Conservation (phyloP, 768 basidiomycete genomes). For the Boletus reticuloceps region DNA sequence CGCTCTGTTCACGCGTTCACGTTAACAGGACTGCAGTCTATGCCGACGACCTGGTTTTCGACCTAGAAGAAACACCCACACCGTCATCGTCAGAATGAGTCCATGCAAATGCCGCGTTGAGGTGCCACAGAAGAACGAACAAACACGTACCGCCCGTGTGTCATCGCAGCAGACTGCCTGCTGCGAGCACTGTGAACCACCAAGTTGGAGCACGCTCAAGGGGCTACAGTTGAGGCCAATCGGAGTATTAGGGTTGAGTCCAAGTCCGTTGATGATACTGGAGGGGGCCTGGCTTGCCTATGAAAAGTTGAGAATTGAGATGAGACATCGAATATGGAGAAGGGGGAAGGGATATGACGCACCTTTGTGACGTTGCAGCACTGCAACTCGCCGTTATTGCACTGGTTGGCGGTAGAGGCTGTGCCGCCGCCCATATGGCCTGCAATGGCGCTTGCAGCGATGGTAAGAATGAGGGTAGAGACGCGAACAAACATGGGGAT, state of each 20-base stretch:
- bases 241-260: background rate
- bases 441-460: slow-evolving; percentile 9
- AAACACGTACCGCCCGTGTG: background rate
- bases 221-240: background rate
- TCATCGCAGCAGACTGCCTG: slow-evolving; percentile 10
- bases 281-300: background rate
- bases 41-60: background rate
- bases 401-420: slow-evolving; percentile 1
- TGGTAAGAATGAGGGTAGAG: slow-evolving; percentile 10
- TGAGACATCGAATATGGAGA: background rate
- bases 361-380: slow-evolving; percentile 12
- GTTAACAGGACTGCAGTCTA: slow-evolving; percentile 10
- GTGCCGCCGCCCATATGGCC: background rate
- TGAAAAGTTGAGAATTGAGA: background rate
- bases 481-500: slow-evolving; percentile 14
- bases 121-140: background rate
- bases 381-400: slow-evolving; percentile 1
- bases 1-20: background rate
- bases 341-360: background rate
- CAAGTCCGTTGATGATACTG: rapidly evolving
- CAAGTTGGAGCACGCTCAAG: background rate
- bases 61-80: background rate
- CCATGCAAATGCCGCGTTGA: background rate
- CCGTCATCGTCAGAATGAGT: background rate
- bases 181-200: background rate